Conservation (phyloP, 805 yeast genomes). For the Kluyveromyces nonfermentans region DNA sequence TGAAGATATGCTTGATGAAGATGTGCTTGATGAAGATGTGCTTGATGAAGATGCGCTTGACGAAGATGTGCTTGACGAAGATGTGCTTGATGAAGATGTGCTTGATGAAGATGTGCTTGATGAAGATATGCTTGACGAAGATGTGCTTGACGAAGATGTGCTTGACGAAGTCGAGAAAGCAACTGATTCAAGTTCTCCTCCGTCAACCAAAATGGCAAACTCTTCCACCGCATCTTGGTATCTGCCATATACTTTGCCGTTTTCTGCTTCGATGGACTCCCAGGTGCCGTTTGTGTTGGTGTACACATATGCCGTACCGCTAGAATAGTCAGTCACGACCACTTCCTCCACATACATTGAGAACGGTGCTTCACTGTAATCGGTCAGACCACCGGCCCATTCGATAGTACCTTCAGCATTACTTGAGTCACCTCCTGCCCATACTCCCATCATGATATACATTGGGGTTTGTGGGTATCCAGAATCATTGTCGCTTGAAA, state of each 20-base stretch:
- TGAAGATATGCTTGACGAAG: slow-evolving; percentile 7
- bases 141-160: slow-evolving; percentile 8
- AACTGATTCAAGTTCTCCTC: slow-evolving; percentile 14
- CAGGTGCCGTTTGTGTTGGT: slow-evolving; percentile 47
- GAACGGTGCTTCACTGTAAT: slow-evolving; percentile 59
- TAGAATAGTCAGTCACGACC: slow-evolving; percentile 59
- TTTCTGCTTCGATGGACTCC: slow-evolving; percentile 47
- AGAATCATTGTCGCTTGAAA: slow-evolving; percentile 41
- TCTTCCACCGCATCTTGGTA: slow-evolving; percentile 35
- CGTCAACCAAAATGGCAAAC: slow-evolving; percentile 26
- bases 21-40: slow-evolving; percentile 6
- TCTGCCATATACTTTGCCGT: slow-evolving; percentile 58
- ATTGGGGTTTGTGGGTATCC: slow-evolving; percentile 94
- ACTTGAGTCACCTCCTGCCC: slow-evolving; percentile 76
- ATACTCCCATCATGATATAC: slow-evolving; percentile 55
- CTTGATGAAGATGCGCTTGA: slow-evolving; percentile 8
- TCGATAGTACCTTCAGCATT: slow-evolving; percentile 61
- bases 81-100: slow-evolving; percentile 6
- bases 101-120: slow-evolving; percentile 5
- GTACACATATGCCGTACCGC: slow-evolving; percentile 51
- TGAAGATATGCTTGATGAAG: slow-evolving; percentile 9
- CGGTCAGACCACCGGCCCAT: slow-evolving; percentile 76
- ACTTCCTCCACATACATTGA: slow-evolving; percentile 53
- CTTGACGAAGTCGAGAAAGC: slow-evolving; percentile 7
- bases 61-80: slow-evolving; percentile 7